These are phyloP conservation scores for Celoporthe dispersa DNA, from an alignment of 2,329 filamentous ascomycete species.

Conservation along the genomic window DNA sequence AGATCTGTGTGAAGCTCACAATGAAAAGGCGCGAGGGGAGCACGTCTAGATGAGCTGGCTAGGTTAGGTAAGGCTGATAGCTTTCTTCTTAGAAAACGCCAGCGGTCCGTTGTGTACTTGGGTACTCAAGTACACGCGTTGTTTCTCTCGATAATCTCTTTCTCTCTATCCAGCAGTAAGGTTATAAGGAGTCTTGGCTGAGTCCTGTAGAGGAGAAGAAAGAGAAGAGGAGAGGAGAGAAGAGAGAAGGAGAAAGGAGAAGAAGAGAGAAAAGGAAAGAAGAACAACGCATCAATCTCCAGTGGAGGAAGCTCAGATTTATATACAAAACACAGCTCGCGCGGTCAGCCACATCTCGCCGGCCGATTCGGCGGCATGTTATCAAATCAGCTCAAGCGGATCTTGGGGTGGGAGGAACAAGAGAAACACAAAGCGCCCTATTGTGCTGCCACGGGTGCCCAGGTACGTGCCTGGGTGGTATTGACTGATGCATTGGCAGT, in stretches of 20 bases:
- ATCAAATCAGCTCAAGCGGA: constrained; percentile 16
- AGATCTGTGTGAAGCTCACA: constrained; percentile 10
- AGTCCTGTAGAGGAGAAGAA: background rate
- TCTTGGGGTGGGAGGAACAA: constrained; percentile 10
- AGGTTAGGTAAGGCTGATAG: background rate
- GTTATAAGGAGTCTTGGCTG: background rate
- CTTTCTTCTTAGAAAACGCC: background rate
- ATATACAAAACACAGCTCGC: constrained; percentile 17
- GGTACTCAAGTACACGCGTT: background rate
- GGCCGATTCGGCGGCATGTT: constrained; percentile 26
- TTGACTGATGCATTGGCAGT: background rate
- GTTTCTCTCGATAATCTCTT: background rate
- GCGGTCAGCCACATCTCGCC: constrained; percentile 25
- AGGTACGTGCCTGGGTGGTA: background rate
- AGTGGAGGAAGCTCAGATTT: constrained; percentile 8
- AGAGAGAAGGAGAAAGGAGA: background rate
- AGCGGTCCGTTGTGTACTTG: background rate
- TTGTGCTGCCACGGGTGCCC: background rate
- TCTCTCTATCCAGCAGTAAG: constrained; percentile 7
- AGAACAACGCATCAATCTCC: background rate
- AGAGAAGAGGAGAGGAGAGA: background rate
- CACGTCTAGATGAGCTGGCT: constrained; percentile 2
- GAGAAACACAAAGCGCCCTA: constrained; percentile 11
- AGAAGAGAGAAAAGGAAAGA: background rate
- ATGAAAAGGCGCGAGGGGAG: background rate